Base-by-base conservation (phyloP, 257 asterid genomes). In the Cordia subcordata region DNA sequence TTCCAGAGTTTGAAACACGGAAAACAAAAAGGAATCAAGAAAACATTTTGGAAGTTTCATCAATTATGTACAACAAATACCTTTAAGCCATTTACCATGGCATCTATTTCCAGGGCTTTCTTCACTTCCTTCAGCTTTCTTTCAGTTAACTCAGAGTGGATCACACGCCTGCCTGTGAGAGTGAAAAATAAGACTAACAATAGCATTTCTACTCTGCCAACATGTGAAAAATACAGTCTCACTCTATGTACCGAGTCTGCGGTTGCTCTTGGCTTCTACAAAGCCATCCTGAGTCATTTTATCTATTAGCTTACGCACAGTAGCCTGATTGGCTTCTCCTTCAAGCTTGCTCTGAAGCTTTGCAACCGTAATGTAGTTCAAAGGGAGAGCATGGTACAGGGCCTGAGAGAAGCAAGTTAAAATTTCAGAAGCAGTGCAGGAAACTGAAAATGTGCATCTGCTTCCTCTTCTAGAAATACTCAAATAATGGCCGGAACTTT, bases 281-380 rank as follows among this genome's bases (percentile, higher is more conserved):
- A 74, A 88, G 66, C 96, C 99, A 59, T 92, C 99, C 59, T 66
- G 81, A 54, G 82, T 63, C 99, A 88, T 92, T 74, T 77, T 88
- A 78, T 86, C 95, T 21, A 92, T 82, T 64, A 92, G 88, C 78
- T 81, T 92, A 44, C 90, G 83, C 54, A 78, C 90, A 37, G 75
- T 75, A 47, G 68, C 63, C 62, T 58, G 87, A 71, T 72, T 84
- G 63, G 86, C 94, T 68, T 81, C 85, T 45, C 96, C 95, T 19
- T 82, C 86, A 33, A 92, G 89, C 66, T 86, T 88, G 51, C 63
- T 71, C 73, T 86, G 95, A 64, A 92, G 99, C 77, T 86, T 82
- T 60, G 85, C 44, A 40, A 77, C 77, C 44, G 81, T 72, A 70
- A 88, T 72, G 66, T 84, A 82, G 75, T 78, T 72, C 96, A 86